Conservation (phyloP, 169 alveolate species). For the Eimeria tenella region DNA sequence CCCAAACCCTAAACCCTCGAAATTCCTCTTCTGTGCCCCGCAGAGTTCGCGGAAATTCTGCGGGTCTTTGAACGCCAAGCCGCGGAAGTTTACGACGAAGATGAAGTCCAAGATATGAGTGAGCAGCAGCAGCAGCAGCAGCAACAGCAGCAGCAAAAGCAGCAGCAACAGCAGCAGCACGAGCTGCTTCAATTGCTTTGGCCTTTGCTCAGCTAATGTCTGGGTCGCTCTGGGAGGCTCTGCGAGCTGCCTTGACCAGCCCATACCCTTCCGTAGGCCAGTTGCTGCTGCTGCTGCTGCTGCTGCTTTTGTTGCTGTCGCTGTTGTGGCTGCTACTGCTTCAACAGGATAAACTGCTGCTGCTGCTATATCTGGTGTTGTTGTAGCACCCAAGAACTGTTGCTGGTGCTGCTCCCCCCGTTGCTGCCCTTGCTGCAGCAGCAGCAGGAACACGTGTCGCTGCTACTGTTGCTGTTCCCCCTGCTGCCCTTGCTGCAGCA, state of each 20-base stretch:
- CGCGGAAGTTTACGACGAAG: conserved; percentile 24
- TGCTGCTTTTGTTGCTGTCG: neutral
- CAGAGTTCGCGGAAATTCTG: conserved; percentile 10
- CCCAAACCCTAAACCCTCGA: neutral
- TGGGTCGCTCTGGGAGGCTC: conserved; percentile 52
- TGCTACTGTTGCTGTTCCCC: too few species aligned
- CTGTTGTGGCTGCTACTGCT: too few species aligned
- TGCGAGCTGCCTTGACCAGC: neutral
- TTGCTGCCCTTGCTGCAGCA: too few species aligned
- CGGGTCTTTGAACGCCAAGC: conserved; percentile 32
- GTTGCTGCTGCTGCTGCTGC: neutral
- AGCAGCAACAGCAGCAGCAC: conserved; percentile 33
- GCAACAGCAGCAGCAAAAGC: conserved; percentile 13
- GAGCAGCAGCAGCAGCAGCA: conserved; percentile 25
- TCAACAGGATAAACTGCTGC: too few species aligned
- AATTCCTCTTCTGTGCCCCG: neutral
- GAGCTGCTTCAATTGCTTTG: neutral
- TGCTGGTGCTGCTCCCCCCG: too few species aligned
- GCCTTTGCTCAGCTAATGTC: neutral
- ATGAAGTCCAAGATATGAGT: conserved; percentile 3
- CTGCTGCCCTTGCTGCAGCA: too few species aligned
- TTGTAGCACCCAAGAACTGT: too few species aligned
- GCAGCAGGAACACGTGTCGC: too few species aligned
- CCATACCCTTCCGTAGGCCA: conserved; percentile 8
- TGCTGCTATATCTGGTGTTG: too few species aligned